Evolutionary conservation across 2,329 filamentous ascomycete genomes (phyloP).

Genomic region (Verticillium nubilum): DNA sequence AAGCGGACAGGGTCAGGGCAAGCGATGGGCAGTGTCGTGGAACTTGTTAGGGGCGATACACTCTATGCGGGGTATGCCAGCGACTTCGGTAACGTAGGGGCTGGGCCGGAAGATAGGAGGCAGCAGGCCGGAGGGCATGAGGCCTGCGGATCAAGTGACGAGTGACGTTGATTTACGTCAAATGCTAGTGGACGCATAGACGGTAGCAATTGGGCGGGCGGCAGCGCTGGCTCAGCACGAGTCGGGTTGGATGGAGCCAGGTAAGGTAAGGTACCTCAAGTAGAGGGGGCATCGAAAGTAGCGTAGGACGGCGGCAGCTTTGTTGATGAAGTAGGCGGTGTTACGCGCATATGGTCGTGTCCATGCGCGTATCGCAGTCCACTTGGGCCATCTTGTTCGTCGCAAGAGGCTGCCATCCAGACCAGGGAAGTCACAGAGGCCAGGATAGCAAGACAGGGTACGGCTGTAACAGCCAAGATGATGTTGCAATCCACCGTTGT

Average conservation of each 20-base stretch:
- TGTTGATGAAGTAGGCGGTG: background rate
- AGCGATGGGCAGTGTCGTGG: background rate
- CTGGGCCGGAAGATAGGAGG: background rate
- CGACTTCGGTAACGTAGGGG: background rate
- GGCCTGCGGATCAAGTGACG: background rate
- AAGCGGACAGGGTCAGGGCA: background rate
- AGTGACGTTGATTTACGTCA: slow-evolving; percentile 3
- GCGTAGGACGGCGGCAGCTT: background rate
- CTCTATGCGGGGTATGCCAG: background rate
- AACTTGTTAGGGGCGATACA: background rate
- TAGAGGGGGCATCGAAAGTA: background rate
- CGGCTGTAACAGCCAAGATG: background rate
- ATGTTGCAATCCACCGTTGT: background rate
- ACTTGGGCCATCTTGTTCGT: background rate
- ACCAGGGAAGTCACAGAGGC: background rate
- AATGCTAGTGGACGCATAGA: background rate
- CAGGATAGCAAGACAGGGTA: background rate
- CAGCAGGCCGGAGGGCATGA: background rate
- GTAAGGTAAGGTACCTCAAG: no score
- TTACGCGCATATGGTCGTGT: background rate
- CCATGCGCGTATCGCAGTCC: background rate
- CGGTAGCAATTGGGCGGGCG: background rate
- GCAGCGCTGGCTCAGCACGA: background rate
- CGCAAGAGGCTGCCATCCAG: background rate
- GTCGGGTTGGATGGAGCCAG: background rate